These are phyloP conservation scores for Apiosordaria backusii DNA, from an alignment of 495 filamentous ascomycete genomes.

Conservation along the genomic window DNA sequence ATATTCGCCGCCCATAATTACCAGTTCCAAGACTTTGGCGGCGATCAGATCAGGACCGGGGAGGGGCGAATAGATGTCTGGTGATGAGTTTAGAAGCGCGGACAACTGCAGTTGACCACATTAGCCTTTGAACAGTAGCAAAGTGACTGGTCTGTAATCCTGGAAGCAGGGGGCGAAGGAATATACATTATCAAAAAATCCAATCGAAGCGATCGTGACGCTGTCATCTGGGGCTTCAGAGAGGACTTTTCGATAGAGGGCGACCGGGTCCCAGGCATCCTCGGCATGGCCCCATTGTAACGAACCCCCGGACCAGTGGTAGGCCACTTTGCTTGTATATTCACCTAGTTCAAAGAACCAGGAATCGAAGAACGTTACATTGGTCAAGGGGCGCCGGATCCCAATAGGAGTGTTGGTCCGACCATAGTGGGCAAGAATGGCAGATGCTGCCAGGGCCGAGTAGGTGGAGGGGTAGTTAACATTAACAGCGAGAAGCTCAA, in stretches of 20 bases:
- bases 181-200: constrained; percentile 40
- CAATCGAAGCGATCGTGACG: constrained; percentile 45
- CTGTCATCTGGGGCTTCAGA: constrained; percentile 34
- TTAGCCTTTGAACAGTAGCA: background rate
- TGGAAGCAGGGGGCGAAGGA: background rate
- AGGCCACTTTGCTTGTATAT: constrained; percentile 38
- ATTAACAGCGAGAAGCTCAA: constrained; percentile 41
- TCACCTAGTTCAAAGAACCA: constrained; percentile 33
- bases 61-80: constrained; percentile 34
- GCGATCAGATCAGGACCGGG: constrained; percentile 36
- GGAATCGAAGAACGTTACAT: constrained; percentile 43
- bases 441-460: constrained; percentile 41
- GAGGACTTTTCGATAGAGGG: constrained; percentile 41
- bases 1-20: constrained; percentile 47
- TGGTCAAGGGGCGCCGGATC: constrained; percentile 35
- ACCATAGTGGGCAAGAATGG: constrained; percentile 43
- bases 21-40: constrained; percentile 42
- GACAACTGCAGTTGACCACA: constrained; percentile 28
- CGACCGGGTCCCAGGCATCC: constrained; percentile 41
- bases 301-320: constrained; percentile 34
- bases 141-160: background rate
- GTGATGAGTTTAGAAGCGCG: constrained; percentile 36
- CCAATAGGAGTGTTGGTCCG: constrained; percentile 38
- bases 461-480: constrained; percentile 43
- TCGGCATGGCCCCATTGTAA: constrained; percentile 33